Percentiles rank a stretch among this genome's conserved stretches.
These are phyloP conservation scores for Puccinellia tenuiflora DNA, from an alignment of 176 grass and related monocot genomes.

Conservation along the genomic window DNA sequence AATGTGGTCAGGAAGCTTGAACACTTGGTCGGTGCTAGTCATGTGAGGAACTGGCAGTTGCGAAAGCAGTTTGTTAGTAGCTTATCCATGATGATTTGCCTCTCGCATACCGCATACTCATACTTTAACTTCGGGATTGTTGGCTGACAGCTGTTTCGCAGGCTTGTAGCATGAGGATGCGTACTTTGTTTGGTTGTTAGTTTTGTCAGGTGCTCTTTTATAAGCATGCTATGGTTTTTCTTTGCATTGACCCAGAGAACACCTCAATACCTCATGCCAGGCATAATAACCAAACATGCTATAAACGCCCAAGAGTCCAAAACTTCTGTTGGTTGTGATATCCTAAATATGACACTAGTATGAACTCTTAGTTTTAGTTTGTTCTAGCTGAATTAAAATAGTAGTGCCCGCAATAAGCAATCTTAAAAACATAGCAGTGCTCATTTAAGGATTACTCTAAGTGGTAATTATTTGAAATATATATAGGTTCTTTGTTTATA, in stretches of 20 bases:
- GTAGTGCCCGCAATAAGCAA: neutral
- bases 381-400: neutral
- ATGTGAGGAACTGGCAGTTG: neutral
- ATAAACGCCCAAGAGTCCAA: neutral
- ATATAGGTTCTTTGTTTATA: neutral
- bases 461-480: neutral
- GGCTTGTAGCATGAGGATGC: neutral
- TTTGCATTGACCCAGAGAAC: neutral
- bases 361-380: neutral
- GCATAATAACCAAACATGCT: neutral
- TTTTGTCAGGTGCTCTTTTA: neutral
- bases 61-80: neutral
- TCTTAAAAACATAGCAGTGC: neutral
- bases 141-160: neutral
- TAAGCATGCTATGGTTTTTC: neutral
- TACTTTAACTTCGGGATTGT: neutral
- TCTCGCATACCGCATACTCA: neutral
- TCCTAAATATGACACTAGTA: neutral
- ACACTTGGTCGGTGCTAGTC: neutral
- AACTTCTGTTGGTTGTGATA: neutral
- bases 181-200: neutral
- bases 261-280: neutral
- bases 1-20: neutral
- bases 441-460: neutral
- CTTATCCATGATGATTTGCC: neutral